Percentiles rank a stretch among this genome's conserved stretches.
Evolutionary conservation across 106 monocot species (phyloP).

Genomic region (Dioscorea alata): DNA sequence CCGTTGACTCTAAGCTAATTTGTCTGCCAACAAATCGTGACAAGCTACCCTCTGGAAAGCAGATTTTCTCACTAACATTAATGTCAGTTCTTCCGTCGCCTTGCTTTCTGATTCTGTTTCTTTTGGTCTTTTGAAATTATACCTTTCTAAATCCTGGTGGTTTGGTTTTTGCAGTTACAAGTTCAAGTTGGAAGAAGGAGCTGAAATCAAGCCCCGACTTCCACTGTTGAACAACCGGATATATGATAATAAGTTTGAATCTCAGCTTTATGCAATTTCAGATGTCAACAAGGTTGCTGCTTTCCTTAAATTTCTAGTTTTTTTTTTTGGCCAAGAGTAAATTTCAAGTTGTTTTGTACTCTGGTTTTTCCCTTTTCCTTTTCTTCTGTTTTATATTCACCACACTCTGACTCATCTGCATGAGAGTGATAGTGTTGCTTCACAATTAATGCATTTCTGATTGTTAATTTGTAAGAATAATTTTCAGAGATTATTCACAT

Average conservation of each 20-base stretch:
- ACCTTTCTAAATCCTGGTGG: background rate
- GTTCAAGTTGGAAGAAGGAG: slow-evolving; percentile 87
- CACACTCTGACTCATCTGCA: no score
- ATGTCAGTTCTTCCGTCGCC: slow-evolving; percentile 28
- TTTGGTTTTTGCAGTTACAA: slow-evolving; percentile 58
- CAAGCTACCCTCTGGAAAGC: slow-evolving; percentile 81
- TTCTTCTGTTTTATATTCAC: no score
- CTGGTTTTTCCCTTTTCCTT: no score
- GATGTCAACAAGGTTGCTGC: slow-evolving; percentile 74
- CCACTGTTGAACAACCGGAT: slow-evolving; percentile 82
- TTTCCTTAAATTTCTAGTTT: background rate
- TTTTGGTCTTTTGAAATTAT: background rate
- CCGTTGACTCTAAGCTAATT: slow-evolving; percentile 58
- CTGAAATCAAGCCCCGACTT: slow-evolving; percentile 73
- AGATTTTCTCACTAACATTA: slow-evolving; percentile 67
- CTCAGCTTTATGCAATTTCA: slow-evolving; percentile 83
- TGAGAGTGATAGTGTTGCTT: no score
- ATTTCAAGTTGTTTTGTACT: no score
- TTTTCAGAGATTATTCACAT: no score
- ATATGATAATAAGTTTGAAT: slow-evolving; percentile 91
- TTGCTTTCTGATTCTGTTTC: background rate
- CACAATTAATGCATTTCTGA: no score
- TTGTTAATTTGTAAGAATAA: no score
- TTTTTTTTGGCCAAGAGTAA: no score
- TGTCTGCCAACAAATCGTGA: slow-evolving; percentile 62